phyloP scores from a whole-genome alignment of 768 basidiomycete species.

The Pulveroboletus sp. region DNA sequence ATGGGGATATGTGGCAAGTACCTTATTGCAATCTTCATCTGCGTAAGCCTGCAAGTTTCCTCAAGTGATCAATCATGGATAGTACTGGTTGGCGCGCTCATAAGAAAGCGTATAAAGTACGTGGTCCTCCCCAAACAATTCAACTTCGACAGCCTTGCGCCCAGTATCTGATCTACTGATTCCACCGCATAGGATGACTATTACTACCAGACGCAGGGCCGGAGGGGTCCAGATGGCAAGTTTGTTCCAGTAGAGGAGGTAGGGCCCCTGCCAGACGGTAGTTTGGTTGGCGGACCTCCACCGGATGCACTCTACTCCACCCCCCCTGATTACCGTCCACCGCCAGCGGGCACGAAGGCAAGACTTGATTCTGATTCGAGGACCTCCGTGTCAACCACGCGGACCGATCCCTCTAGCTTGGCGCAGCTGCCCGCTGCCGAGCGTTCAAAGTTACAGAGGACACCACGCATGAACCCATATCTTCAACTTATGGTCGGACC shows the following conservation, averaged over 20 bases:
- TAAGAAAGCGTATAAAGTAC: constrained; percentile 55
- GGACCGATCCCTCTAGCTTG: constrained; percentile 33
- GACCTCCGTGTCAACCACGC: constrained; percentile 1
- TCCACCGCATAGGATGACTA: constrained; percentile 31
- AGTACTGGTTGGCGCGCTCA: constrained; percentile 73
- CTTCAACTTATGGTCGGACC: constrained; percentile 92
- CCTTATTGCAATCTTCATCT: not conserved
- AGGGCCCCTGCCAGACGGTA: constrained; percentile 53
- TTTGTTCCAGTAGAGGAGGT: constrained; percentile 56
- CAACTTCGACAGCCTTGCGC: not conserved
- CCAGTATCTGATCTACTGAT: not conserved
- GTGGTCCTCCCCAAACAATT: constrained; percentile 9
- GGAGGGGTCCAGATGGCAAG: constrained; percentile 45
- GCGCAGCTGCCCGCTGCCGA: constrained; percentile 58
- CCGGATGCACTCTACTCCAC: constrained; percentile 32
- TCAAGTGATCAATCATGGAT: constrained; percentile 50
- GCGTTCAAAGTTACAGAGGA: constrained; percentile 53
- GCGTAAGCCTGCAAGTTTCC: not conserved
- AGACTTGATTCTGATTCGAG: constrained; percentile 26
- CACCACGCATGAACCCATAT: constrained; percentile 73
- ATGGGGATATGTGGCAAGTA: no score
- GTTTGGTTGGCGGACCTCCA: constrained; percentile 55
- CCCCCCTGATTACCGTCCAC: constrained; percentile 4
- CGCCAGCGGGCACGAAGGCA: constrained; percentile 22
- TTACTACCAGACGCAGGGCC: constrained; percentile 25